Conservation (phyloP, 371 early-diverging fungal species). For the Saksenaea vasiformis region DNA sequence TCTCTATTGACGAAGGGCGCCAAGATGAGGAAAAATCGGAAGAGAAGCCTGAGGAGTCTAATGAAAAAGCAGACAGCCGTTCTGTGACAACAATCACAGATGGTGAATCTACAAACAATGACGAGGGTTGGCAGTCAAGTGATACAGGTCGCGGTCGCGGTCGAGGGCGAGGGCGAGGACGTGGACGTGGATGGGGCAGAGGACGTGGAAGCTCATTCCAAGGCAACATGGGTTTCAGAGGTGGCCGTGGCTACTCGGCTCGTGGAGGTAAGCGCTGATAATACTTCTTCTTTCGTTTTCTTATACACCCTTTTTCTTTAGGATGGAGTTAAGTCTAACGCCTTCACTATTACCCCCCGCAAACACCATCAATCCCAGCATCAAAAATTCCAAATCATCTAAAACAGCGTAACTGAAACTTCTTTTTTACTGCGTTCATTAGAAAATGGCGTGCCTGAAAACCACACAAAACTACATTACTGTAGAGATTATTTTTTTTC, state of each 20-base stretch:
- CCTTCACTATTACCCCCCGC: neutral
- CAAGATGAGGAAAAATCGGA: neutral
- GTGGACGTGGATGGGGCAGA: conserved; percentile 27
- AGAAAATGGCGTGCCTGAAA: neutral
- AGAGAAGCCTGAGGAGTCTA: neutral
- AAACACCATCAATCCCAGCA: neutral
- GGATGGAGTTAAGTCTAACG: neutral
- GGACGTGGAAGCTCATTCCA: conserved; percentile 6
- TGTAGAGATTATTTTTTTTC: neutral
- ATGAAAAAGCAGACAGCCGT: neutral
- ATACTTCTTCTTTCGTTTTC: neutral
- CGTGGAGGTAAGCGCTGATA: neutral
- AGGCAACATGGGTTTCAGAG: neutral
- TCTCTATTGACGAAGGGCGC: neutral
- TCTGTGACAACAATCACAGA: neutral
- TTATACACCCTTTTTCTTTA: neutral
- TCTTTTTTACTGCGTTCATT: neutral
- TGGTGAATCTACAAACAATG: neutral
- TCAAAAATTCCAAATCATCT: neutral
- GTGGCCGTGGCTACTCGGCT: conserved; percentile 4
- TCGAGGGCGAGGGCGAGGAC: conserved; percentile 14
- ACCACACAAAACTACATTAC: neutral
- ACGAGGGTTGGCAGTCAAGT: neutral
- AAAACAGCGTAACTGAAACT: neutral
- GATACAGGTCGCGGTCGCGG: conserved; percentile 13